These are phyloP conservation scores for Aureobasidium sp. DNA, from an alignment of 2,329 filamentous ascomycete genomes.

Conservation along the genomic window DNA sequence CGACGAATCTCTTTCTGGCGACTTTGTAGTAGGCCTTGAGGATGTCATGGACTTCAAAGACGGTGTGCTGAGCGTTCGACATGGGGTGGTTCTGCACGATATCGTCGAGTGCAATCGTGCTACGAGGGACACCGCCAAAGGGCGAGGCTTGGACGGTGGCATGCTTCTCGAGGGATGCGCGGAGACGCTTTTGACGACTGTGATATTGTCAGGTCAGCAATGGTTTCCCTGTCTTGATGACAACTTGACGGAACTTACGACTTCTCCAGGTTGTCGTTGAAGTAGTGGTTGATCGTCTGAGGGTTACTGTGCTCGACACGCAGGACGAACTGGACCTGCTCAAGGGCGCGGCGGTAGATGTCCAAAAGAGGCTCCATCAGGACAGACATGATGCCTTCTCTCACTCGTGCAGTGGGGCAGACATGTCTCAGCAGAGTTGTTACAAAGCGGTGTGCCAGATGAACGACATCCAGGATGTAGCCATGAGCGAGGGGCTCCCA, in stretches of 20 bases:
- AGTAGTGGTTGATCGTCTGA: slow-evolving; percentile 46
- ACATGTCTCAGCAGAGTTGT: slow-evolving; percentile 31
- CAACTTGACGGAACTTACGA: slow-evolving; percentile 18
- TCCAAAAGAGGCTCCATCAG: slow-evolving; percentile 39
- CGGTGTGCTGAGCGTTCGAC: slow-evolving; percentile 31
- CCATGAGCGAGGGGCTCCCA: slow-evolving; percentile 42
- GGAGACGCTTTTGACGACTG: slow-evolving; percentile 17
- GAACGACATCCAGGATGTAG: slow-evolving; percentile 45
- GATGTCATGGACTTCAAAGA: slow-evolving; percentile 51
- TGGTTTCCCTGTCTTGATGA: no score
- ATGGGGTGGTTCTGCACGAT: slow-evolving; percentile 19
- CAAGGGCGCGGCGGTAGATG: slow-evolving; percentile 40
- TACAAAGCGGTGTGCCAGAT: slow-evolving; percentile 47
- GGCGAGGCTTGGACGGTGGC: slow-evolving; percentile 3
- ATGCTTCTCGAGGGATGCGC: slow-evolving; percentile 12
- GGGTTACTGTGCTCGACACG: slow-evolving; percentile 41
- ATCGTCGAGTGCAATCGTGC: slow-evolving; percentile 19
- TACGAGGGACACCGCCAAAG: background rate
- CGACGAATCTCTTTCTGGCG: slow-evolving; percentile 52
- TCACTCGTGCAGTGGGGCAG: slow-evolving; percentile 38
- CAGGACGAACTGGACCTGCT: slow-evolving; percentile 45
- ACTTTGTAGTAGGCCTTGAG: slow-evolving; percentile 55
- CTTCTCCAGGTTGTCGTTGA: slow-evolving; percentile 39
- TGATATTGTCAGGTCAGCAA: background rate
- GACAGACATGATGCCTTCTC: slow-evolving; percentile 33